Evolutionary conservation across 192 early-diverging fungal genomes (phyloP).

Genomic region (Backusella westeae): DNA sequence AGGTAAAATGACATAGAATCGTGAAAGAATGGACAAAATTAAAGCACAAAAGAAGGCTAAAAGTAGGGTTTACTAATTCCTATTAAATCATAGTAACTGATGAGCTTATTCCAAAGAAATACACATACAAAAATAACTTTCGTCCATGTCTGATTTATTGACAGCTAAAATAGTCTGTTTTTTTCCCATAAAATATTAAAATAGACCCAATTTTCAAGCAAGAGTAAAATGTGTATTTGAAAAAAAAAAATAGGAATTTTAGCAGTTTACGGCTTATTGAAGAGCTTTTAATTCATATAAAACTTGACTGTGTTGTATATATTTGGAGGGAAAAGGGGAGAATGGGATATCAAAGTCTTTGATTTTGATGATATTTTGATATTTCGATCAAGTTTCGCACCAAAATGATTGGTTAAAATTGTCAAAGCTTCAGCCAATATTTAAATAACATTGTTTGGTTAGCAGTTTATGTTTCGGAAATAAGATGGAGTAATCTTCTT

Average conservation of each 20-base stretch:
- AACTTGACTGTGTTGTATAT: not conserved
- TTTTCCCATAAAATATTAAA: not conserved
- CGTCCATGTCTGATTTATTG: not conserved
- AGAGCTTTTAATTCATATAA: not conserved
- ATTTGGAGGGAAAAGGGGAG: not conserved
- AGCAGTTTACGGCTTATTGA: not conserved
- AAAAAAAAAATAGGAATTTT: not conserved
- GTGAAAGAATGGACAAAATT: not conserved
- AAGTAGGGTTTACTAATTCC: not conserved
- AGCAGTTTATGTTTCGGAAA: not conserved
- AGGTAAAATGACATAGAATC: not conserved
- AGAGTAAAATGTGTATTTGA: not conserved
- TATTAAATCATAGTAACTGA: not conserved
- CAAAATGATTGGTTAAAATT: not conserved
- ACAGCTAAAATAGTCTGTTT: not conserved
- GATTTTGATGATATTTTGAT: not conserved
- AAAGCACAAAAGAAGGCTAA: not conserved
- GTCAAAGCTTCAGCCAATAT: not conserved
- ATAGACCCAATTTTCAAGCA: not conserved
- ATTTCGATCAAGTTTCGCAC: not conserved
- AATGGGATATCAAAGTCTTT: not conserved
- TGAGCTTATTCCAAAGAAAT: not conserved
- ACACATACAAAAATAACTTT: not conserved
- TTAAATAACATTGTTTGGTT: constrained; percentile 1
- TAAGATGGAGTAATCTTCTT: not conserved